phyloP scores from a whole-genome alignment of 306 rosid genomes.

The Herpetospermum pedunculosum region DNA sequence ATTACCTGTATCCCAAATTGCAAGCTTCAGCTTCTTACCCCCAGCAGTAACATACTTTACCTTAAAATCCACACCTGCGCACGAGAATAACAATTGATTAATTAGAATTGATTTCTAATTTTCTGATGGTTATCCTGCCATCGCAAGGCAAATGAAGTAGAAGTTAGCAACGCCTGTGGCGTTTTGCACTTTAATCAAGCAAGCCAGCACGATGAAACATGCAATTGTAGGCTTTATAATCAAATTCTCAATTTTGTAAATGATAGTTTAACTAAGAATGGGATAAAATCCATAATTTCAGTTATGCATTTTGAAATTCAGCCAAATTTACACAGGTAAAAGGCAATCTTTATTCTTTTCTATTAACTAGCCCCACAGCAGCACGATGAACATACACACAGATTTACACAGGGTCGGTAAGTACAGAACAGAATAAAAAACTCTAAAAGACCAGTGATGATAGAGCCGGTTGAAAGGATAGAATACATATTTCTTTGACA shows the following conservation, averaged over 20 bases:
- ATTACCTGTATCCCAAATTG: conserved; percentile 92
- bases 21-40: conserved; percentile 82
- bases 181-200: not conserved
- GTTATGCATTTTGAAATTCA: not conserved
- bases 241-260: not conserved
- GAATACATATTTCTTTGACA: not conserved
- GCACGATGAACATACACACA: not conserved
- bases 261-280: not conserved
- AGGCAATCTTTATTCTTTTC: not conserved
- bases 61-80: conserved; percentile 83
- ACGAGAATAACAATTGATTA: not conserved
- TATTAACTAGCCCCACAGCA: not conserved
- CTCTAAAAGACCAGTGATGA: not conserved
- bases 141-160: not conserved
- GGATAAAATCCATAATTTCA: not conserved
- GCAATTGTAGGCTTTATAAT: not conserved
- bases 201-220: not conserved
- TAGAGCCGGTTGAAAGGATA: not conserved
- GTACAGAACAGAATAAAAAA: not conserved
- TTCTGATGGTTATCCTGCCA: not conserved
- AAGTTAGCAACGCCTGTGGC: not conserved
- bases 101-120: not conserved
- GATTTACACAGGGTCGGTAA: not conserved
- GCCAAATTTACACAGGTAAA: not conserved
- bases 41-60: conserved; percentile 44